Evolutionary conservation across 495 filamentous ascomycete species (phyloP), one percentile per base, ranked within the genome.

Genomic region (Podospora bellae-mahoneyi): DNA sequence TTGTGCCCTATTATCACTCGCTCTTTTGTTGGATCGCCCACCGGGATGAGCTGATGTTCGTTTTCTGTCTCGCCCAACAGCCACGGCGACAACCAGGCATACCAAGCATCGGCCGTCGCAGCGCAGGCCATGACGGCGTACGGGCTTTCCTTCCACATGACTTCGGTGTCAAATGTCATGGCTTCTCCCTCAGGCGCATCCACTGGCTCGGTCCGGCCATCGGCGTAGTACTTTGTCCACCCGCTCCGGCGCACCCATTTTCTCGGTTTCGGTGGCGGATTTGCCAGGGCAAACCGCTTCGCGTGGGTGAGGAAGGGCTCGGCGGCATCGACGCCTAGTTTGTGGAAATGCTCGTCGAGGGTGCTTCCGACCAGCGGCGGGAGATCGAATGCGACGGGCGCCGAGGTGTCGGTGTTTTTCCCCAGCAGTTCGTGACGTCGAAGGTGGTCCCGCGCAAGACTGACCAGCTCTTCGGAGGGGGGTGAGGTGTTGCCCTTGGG

Each of bases 121-220:
- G 95, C 95, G 70, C 93, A 97, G 48, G 95, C 95, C 95, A 99
- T 98, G 55, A 96, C 91, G 5, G 95, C 93, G 78, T 91, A 98
- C 0, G 90, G 87, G 73, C 89, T 92, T 73, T 93, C 87, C 73
- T 96, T 97, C 82, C 89, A 99, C 89, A 99, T 90, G 60, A 97
- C 94, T 78, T 99, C 95, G 15, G 93, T 95, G 78, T 99, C 95
- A 75, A 99, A 99, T 32, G 89, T 91, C 55, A 99, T 78, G 86
- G 92, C 88, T 26, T 88, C 78, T 70, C 93, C 93, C 55, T 92
- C 80, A 0, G 95, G 95, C 9, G 87, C 87, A 68, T 90, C 88
- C 19, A 97, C 89, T 0, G 82, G 77, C 71, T 94, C 90, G 60
- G 82, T 83, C 7, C 81, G 84, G 15, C 92, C 93, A 78, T 96